Percentiles rank a stretch among this genome's conserved stretches.
Conservation (phyloP, 495 filamentous ascomycete species). For the Achaetomiella virescens region DNA sequence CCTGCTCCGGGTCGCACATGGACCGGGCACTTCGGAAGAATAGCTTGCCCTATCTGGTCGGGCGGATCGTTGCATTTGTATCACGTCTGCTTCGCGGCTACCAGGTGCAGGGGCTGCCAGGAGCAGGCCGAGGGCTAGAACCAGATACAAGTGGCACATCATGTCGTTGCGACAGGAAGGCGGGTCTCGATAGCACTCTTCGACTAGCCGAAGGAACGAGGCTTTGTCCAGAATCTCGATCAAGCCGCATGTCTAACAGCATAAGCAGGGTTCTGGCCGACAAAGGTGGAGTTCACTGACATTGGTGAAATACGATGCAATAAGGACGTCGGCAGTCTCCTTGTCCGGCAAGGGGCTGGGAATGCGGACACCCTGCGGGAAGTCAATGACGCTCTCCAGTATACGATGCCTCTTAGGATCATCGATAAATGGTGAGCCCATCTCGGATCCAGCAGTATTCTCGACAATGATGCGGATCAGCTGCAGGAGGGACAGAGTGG, state of each 20-base stretch:
- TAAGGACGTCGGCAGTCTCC: conserved; percentile 47
- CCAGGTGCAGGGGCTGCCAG: conserved; percentile 48
- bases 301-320: conserved; percentile 56
- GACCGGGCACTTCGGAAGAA: conserved; percentile 55
- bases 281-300: conserved; percentile 29
- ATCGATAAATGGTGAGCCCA: conserved; percentile 56
- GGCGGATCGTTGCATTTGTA: conserved; percentile 43
- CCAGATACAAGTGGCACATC: conserved; percentile 52
- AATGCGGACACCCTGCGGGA: conserved; percentile 39
- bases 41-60: conserved; percentile 45
- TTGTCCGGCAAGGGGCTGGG: conserved; percentile 50
- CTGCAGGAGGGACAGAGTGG: conserved; percentile 64
- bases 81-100: conserved; percentile 42
- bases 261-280: conserved; percentile 11
- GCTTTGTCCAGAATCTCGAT: conserved; percentile 50
- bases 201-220: conserved; percentile 43
- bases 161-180: conserved; percentile 41
- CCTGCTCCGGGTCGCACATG: conserved; percentile 47
- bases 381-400: conserved; percentile 51
- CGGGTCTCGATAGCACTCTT: conserved; percentile 49
- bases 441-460: conserved; percentile 50
- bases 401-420: conserved; percentile 66
- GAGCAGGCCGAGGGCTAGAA: conserved; percentile 54
- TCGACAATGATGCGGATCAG: conserved; percentile 67
- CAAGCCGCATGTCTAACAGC: conserved; percentile 48